These are phyloP conservation scores for Entomortierella lignicola DNA, from an alignment of 192 early-diverging fungal species.

Conservation along the genomic window DNA sequence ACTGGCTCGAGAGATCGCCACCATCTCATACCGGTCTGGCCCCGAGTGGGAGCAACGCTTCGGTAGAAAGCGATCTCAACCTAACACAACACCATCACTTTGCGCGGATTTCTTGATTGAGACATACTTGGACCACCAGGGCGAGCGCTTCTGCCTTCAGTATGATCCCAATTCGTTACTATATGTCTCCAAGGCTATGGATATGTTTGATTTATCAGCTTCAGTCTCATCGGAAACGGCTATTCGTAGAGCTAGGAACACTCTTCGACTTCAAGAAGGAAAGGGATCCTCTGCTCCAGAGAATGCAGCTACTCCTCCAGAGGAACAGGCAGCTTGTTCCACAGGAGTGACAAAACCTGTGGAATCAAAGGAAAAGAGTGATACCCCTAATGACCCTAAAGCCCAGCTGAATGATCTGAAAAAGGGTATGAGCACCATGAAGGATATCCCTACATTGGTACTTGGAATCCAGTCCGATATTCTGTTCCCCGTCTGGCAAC, in stretches of 20 bases:
- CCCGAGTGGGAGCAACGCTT: constrained; percentile 99
- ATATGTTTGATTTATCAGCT: constrained; percentile 94
- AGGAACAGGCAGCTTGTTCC: constrained; percentile 19
- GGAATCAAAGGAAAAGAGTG: neutral
- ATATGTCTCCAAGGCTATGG: constrained; percentile 98
- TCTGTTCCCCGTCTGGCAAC: constrained; percentile 95
- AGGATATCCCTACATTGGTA: constrained; percentile 84
- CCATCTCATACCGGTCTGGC: constrained; percentile 93
- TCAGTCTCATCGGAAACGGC: constrained; percentile 59
- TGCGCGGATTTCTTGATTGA: constrained; percentile 97
- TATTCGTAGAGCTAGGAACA: constrained; percentile 56
- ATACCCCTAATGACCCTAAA: constrained; percentile 56
- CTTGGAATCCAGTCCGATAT: constrained; percentile 96
- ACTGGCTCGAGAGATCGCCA: constrained; percentile 93
- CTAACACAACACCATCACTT: constrained; percentile 79
- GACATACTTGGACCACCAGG: constrained; percentile 96
- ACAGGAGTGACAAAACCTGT: neutral
- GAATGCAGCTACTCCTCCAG: constrained; percentile 31
- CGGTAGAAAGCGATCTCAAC: constrained; percentile 83
- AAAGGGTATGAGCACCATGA: constrained; percentile 73
- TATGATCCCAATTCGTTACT: constrained; percentile 95
- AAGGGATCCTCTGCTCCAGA: constrained; percentile 37
- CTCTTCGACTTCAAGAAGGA: constrained; percentile 25
- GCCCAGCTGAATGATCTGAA: constrained; percentile 70
- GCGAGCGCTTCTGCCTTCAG: constrained; percentile 91